Conservation (phyloP, 805 yeast genomes). For the Kodamaea laetipori region DNA sequence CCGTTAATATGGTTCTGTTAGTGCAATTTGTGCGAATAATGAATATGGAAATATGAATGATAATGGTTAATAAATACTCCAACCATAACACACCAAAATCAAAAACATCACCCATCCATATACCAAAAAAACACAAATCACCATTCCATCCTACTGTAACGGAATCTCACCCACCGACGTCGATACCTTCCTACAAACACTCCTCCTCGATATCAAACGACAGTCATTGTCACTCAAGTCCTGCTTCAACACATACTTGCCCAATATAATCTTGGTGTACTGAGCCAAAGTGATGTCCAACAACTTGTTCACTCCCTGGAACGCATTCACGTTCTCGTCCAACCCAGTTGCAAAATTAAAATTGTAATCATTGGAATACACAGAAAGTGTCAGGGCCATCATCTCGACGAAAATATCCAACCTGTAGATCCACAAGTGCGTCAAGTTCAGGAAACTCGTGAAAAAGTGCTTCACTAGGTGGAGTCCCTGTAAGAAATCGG, state of each 20-base stretch:
- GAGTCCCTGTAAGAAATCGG: conserved; percentile 3
- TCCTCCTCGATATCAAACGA: conserved; percentile 37
- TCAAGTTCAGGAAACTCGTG: conserved; percentile 38
- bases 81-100: too few relatives aligned
- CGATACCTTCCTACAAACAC: conserved; percentile 43
- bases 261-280: conserved; percentile 40
- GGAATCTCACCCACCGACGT: conserved; percentile 47
- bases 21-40: too few relatives aligned
- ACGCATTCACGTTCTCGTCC: conserved; percentile 2
- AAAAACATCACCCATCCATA: too few relatives aligned
- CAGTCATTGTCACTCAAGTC: conserved; percentile 32
- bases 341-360: conserved; percentile 1
- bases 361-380: not conserved
- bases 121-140: too few relatives aligned
- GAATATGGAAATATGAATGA: too few relatives aligned
- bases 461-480: conserved; percentile 34
- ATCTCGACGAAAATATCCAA: conserved; percentile 5
- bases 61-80: too few relatives aligned
- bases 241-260: conserved; percentile 42
- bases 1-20: too few relatives aligned
- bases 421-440: conserved; percentile 26
- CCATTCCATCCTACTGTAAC: too few relatives aligned
- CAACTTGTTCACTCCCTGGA: conserved; percentile 1
- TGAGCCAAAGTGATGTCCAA: conserved; percentile 38
- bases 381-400: conserved; percentile 2